Base-by-base conservation (phyloP, 1,284 basidiomycete species). In the Ganoderma resinaceum region DNA sequence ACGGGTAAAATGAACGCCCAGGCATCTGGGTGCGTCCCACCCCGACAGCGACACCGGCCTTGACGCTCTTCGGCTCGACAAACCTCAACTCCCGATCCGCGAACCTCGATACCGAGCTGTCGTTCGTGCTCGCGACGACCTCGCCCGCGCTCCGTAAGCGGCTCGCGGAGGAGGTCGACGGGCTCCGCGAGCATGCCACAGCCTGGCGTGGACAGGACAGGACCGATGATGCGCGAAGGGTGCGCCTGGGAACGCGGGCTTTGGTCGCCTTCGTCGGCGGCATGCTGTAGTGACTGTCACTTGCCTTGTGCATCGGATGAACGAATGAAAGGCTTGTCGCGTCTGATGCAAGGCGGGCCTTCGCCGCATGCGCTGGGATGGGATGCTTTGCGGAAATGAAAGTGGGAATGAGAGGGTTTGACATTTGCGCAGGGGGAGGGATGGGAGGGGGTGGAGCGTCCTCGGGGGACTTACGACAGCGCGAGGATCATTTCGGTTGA, bases 1-100 rank as follows among this genome's bases (percentile, higher is more conserved):
- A 67, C 52, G 35, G 29, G 20, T 49, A 12, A 49, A 49, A 75
- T 69, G 14, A 43, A 65, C 43, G 38, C 37, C 67, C 72, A 96
- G 95, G 95, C 49, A 89, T 97, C 57, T 97, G 95, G 95, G 78
- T 96, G n/a, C 91, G 93, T 1, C 89, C 90, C 12, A 80, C 80
- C 20, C 78, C 82, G 7, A 76, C 78, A 40, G 81, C 84, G 16
- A 81, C 83, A 18, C 95, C 95, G 0, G 82, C 89, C 69, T 80
- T 96, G 53, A 97, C 97, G 0, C 87, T 99, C 62, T 93, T 99
- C 77, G 98, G 97, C 14, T 98, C 96, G 0, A 97, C 96, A 2
- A 99, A 99, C 80, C 90, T 98, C 66, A 98, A 97, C 75, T 93
- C 95, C 0, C 91, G 97, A 3, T 97, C 95, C 1, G 90, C 96